These are phyloP conservation scores for Aspergillus avenaceus DNA, from an alignment of 495 filamentous ascomycete genomes.

Conservation along the genomic window DNA sequence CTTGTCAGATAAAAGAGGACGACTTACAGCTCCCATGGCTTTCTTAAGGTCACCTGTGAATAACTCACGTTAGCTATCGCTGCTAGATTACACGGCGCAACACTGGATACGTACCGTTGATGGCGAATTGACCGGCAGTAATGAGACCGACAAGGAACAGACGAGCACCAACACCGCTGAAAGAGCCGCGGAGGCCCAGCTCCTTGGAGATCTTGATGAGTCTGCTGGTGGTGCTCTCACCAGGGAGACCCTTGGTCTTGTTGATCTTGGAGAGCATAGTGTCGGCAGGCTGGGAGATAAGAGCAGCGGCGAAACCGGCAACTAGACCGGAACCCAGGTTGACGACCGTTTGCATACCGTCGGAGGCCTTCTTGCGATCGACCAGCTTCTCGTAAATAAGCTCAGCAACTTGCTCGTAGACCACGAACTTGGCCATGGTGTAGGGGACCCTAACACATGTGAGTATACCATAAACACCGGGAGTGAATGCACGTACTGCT, in stretches of 20 bases:
- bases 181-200: constrained; percentile 85
- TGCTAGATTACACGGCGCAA: no score
- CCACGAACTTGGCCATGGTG: constrained; percentile 99
- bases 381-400: constrained; percentile 55
- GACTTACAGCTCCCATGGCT: not conserved
- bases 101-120: constrained; percentile 69
- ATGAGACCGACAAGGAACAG: constrained; percentile 73
- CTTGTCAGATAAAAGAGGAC: not conserved
- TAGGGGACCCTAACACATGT: constrained; percentile 76
- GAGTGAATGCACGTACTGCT: constrained; percentile 66
- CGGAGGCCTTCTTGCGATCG: constrained; percentile 74
- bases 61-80: not conserved
- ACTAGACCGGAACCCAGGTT: constrained; percentile 95
- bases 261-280: constrained; percentile 99
- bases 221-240: constrained; percentile 87
- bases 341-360: constrained; percentile 73
- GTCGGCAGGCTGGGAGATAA: constrained; percentile 96
- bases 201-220: constrained; percentile 95
- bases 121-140: constrained; percentile 93
- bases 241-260: constrained; percentile 95
- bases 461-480: constrained; percentile 3
- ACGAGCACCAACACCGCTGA: constrained; percentile 88
- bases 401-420: constrained; percentile 96
- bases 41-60: not conserved
- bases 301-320: constrained; percentile 93